Evolutionary conservation across 495 filamentous ascomycete species (phyloP).

Genomic region (Aspergillus baeticus): DNA sequence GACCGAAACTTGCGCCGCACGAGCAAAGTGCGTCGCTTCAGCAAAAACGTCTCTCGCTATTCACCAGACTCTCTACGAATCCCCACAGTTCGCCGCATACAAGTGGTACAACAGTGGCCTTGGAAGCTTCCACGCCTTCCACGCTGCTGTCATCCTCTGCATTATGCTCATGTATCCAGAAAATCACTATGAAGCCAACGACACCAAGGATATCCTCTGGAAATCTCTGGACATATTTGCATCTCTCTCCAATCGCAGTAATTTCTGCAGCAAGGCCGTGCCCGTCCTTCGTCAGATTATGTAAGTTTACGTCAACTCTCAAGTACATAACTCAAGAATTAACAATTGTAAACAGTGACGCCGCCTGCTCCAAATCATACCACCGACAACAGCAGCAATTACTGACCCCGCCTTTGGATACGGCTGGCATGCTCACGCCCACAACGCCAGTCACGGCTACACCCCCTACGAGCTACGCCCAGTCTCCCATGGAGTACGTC

Average conservation of each 20-base stretch:
- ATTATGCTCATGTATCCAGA: constrained; percentile 32
- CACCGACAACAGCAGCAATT: constrained; percentile 17
- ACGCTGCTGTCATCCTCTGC: constrained; percentile 36
- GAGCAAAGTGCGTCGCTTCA: constrained; percentile 42
- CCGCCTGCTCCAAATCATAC: constrained; percentile 22
- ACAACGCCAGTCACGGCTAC: constrained; percentile 12
- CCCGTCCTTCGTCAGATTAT: constrained; percentile 38
- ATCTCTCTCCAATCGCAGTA: constrained; percentile 37
- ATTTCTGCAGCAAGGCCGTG: constrained; percentile 43
- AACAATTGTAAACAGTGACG: constrained; percentile 20
- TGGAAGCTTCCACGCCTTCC: constrained; percentile 35
- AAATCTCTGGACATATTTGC: constrained; percentile 38
- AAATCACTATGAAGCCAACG: constrained; percentile 31
- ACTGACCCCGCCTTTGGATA: constrained; percentile 13
- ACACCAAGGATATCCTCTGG: constrained; percentile 31
- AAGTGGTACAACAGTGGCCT: constrained; percentile 48
- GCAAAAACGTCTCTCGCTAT: constrained; percentile 42
- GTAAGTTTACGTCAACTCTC: constrained; percentile 19
- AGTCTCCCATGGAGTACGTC: constrained; percentile 7
- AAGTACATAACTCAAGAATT: background rate
- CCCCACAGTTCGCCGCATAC: constrained; percentile 36
- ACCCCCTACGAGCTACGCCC: constrained; percentile 5
- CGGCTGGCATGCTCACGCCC: constrained; percentile 12
- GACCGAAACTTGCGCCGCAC: constrained; percentile 35
- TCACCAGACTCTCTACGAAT: constrained; percentile 37